Conservation (phyloP, 768 basidiomycete genomes). For the Xerocomellus amylosporus region DNA sequence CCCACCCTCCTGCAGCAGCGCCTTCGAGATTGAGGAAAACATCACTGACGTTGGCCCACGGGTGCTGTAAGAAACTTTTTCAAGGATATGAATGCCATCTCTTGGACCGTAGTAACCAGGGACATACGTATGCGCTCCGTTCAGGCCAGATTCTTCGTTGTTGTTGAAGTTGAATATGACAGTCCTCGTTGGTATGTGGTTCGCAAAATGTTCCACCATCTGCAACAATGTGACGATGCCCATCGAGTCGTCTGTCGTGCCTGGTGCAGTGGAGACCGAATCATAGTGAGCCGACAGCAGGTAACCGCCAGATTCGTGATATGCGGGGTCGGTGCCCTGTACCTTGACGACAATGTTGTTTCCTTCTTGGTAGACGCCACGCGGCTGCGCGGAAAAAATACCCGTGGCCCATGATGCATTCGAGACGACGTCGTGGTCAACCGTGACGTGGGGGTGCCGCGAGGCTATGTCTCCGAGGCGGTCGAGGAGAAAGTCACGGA, state of each 20-base stretch:
- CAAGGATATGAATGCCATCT: background rate
- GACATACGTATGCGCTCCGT: slow-evolving; percentile 64
- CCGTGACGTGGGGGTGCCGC: slow-evolving; percentile 43
- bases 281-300: slow-evolving; percentile 82
- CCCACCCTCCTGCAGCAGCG: slow-evolving; percentile 73
- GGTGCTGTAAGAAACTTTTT: slow-evolving; percentile 64
- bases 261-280: slow-evolving; percentile 72
- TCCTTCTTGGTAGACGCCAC: slow-evolving; percentile 56
- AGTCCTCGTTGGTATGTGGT: slow-evolving; percentile 52
- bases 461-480: slow-evolving; percentile 49
- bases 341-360: slow-evolving; percentile 67
- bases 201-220: slow-evolving; percentile 54
- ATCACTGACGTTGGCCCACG: slow-evolving; percentile 64
- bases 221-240: slow-evolving; percentile 64
- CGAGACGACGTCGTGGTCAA: slow-evolving; percentile 49
- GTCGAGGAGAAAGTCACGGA: slow-evolving; percentile 56
- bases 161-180: slow-evolving; percentile 85
- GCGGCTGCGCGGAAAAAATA: slow-evolving; percentile 15
- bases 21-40: slow-evolving; percentile 83
- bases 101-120: slow-evolving; percentile 3
- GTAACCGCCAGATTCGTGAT: slow-evolving; percentile 42
- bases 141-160: slow-evolving; percentile 75
- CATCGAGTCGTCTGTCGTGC: slow-evolving; percentile 80
- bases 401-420: slow-evolving; percentile 46
- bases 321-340: slow-evolving; percentile 45